Base-by-base conservation (phyloP, 352 stramenopile species). In the Stramenopiles sp. region DNA sequence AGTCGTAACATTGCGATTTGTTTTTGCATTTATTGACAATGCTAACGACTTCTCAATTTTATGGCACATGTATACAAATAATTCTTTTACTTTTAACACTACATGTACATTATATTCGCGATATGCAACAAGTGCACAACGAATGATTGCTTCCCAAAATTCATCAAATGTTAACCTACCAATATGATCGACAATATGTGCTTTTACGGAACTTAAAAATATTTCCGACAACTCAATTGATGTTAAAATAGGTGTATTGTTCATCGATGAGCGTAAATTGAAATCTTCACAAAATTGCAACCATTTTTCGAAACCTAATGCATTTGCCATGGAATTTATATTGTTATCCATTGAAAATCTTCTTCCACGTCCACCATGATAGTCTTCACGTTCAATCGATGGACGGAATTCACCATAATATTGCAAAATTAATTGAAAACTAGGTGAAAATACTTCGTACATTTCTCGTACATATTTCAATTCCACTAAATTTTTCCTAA, bases 141-240 rank as follows among this genome's bases (percentile, higher is more conserved):
- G 82, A n/a, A 85, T n/a, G 29, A 85, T 32, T 23, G 80, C 78
- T 63, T 85, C 82, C 73, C 74, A 80, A 79, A 85, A 85, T 43
- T 85, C 82, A 63, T 79, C 76, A 80, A 85, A 85, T 63, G 30
- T 13, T 20, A 85, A 79, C 73, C 81, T 85, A 31, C 76, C 79
- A 20, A 85, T 63, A 30, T 43, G 1, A 13, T 78, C 31, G 30
- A 78, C 43, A 38, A 78, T 81, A 31, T 38, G 53, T 27, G 53
- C 53, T 27, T 69, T 69, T 69, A 69, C 53, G 20, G 53, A 69
- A 27, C 27, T 69, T 27, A 69, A 69, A 69, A 69, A 69, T 69
- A 69, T 69, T 27, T 69, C 53, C 53, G 53, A 69, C 53, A 69
- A 27, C 53, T 69, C 20, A 27, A 69, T 69, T 27, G 53, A 69